A percentile compares a stretch with the other conserved stretches of the same genome.
phyloP scores from a whole-genome alignment of 129 eudicot genomes.

The Scalesia atractyloides region DNA sequence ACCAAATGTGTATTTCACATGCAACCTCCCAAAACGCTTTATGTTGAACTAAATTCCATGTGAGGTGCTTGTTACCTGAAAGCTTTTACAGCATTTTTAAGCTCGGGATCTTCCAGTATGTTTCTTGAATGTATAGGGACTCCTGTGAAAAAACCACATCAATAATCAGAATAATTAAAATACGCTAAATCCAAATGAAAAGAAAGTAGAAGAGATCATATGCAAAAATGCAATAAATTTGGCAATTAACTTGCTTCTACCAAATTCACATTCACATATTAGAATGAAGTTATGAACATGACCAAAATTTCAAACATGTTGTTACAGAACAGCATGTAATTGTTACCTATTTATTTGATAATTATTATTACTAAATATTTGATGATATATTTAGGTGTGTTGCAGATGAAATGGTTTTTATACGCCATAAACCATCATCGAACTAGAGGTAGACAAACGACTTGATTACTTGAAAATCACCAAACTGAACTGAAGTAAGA shows the following conservation, averaged over 20 bases:
- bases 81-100: conserved; percentile 81
- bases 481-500: background rate
- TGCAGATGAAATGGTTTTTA: background rate
- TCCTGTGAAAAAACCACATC: conserved; percentile 44
- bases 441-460: conserved; percentile 1
- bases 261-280: background rate
- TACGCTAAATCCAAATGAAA: background rate
- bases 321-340: background rate
- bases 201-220: background rate
- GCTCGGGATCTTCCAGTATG: conserved; percentile 84
- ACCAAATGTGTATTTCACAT: background rate
- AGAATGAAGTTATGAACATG: background rate
- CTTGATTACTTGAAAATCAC: background rate
- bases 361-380: background rate
- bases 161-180: conserved; percentile 1
- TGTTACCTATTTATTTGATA: background rate
- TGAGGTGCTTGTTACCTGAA: conserved; percentile 48
- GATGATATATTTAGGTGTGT: background rate
- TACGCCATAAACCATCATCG: background rate
- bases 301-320: background rate
- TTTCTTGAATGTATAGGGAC: conserved; percentile 79
- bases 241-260: background rate
- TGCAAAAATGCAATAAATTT: conserved; percentile 2
- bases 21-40: background rate
- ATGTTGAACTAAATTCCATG: background rate